Evolutionary conservation across 257 asterid species (phyloP), one percentile per base, ranked within the genome.

Genomic region (Nicotiana obtusifolia): DNA sequence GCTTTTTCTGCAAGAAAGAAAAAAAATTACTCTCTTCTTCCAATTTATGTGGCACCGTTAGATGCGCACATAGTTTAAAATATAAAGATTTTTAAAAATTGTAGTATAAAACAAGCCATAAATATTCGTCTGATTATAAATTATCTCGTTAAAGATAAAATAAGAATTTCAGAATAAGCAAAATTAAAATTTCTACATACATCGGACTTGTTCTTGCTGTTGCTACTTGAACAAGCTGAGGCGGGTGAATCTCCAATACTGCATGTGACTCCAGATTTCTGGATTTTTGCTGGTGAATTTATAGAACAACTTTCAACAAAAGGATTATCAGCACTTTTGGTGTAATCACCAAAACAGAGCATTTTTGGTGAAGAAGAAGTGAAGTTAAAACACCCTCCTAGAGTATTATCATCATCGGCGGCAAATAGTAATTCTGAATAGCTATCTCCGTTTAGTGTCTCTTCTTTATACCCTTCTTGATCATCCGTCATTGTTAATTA

Each of bases 401-500:
- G n/a, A 7, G 16, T 56, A 2, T 87, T 19, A 26, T 90, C 94
- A 1, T 87, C 91, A 19, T 81, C 77, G 30, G 81, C 90, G 6
- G 83, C 80, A 54, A 93, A 90, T 2, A 93, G 93, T 5, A 95
- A 93, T 85, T 92, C 91, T 1, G 98, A 91, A 54, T 90, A 93
- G 79, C 85, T 87, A 44, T 92, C 92, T 16, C 88, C 90, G 1
- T 83, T 82, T 10, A 89, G 66, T 66, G 89, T 86, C 82, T 89
- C 93, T 13, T 83, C 90, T 17, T 82, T 90, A 66, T 80, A 77
- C 69, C 83, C 79, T n/a, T 84, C 88, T 59, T 79, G 82, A 83
- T 87, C 85, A 47, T 86, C 88, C 52, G 91, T 91, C 97, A 90
- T 90, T 22, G 49, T 41, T 41, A 41, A 41, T 41, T 41, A 41